Evolutionary conservation across 306 rosid species (phyloP).

Genomic region (Castanea mollissima): DNA sequence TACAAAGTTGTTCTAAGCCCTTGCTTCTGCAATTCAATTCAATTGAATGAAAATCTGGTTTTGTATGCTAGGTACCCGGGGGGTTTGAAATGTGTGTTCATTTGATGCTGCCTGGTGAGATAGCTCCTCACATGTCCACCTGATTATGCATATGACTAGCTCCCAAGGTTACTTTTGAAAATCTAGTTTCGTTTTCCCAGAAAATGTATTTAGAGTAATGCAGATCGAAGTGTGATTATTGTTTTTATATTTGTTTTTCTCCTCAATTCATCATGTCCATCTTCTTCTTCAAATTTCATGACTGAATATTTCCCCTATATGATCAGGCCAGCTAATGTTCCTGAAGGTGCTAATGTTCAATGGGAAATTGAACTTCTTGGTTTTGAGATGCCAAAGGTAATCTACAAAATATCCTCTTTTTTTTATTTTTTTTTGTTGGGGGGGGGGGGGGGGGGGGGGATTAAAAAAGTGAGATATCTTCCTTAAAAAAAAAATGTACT

Average conservation of each 20-base stretch:
- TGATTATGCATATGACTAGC: constrained; percentile 95
- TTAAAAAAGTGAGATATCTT: too few species aligned
- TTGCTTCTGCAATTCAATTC: constrained; percentile 1
- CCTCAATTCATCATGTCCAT: not conserved
- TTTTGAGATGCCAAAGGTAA: constrained; percentile 91
- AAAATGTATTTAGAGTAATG: constrained; percentile 10
- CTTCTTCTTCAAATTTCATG: constrained; percentile 20
- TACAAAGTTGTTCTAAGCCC: not conserved
- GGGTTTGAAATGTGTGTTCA: constrained; percentile 96
- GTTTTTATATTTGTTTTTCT: not conserved
- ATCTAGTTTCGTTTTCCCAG: constrained; percentile 16
- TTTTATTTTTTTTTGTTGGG: not conserved
- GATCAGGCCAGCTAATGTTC: constrained; percentile 77
- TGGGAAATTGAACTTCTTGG: constrained; percentile 98
- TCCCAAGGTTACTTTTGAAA: constrained; percentile 57
- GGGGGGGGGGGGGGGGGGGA: too few species aligned
- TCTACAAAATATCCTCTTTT: constrained; percentile 12
- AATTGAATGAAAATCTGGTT: not conserved
- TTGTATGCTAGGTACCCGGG: constrained; percentile 66
- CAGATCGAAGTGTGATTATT: constrained; percentile 4
- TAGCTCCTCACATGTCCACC: constrained; percentile 92
- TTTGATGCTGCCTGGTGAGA: constrained; percentile 94
- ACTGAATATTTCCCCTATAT: constrained; percentile 18
- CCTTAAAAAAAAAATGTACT: too few species aligned
- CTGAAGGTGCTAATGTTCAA: constrained; percentile 82